Conservation (phyloP, 23 red algal genomes). For the Gracilaria vermiculophylla region DNA sequence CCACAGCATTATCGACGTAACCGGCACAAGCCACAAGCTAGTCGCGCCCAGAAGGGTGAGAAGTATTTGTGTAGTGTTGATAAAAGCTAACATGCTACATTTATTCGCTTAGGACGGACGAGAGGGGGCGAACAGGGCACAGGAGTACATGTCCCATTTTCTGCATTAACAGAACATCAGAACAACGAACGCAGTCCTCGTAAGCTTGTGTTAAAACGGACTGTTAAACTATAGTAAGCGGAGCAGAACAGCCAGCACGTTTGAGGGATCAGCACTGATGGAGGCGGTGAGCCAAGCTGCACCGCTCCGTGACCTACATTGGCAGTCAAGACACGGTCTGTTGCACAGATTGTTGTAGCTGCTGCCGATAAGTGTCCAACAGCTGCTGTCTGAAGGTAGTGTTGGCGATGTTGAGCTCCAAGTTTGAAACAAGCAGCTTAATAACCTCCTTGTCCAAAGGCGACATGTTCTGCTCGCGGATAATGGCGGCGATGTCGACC, state of each 20-base stretch:
- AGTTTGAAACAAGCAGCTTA: slow-evolving; percentile 69
- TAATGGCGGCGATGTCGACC: slow-evolving; percentile 21
- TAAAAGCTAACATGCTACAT: no score
- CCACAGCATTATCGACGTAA: no score
- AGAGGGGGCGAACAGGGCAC: no score
- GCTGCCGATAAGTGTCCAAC: slow-evolving; percentile 75
- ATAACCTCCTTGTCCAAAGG: slow-evolving; percentile 78
- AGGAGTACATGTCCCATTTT: no score
- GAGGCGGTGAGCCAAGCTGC: no score
- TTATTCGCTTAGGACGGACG: no score
- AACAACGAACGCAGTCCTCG: no score
- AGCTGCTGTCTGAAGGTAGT: slow-evolving; percentile 46
- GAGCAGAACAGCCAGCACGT: neutral
- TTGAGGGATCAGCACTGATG: no score
- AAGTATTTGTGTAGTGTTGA: no score
- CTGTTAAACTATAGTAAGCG: slow-evolving; percentile 23
- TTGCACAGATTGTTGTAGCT: slow-evolving; percentile 45
- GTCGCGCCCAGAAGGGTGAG: no score
- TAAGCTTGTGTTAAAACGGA: neutral
- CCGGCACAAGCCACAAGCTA: no score
- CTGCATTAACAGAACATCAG: no score
- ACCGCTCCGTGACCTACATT: neutral
- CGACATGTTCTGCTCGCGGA: slow-evolving; percentile 33
- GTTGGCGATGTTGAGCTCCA: slow-evolving; percentile 77
- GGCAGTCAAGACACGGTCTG: slow-evolving; percentile 17